Base-by-base conservation (phyloP, 495 filamentous ascomycete species). In the Penicillium bialowiezense region DNA sequence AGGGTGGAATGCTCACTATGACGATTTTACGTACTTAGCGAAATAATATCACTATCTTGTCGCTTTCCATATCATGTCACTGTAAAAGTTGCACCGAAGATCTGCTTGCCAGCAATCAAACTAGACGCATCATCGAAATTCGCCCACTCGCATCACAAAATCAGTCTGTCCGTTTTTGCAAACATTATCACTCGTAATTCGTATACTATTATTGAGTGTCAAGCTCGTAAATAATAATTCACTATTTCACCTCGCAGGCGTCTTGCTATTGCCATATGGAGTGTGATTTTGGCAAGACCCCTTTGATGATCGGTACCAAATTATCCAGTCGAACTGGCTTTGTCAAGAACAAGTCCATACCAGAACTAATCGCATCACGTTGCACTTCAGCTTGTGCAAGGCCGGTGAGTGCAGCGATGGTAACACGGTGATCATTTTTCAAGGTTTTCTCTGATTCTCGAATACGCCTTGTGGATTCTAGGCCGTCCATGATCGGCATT, bases 401-500 rank as follows among this genome's bases (percentile, higher is more conserved):
- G 15, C 67, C 69, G n/a, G 67, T 70, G 14, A 72, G 35, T 7
- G 65, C 65, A 36, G 63, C 62, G 29, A 70, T 69, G 15, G 50
- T 54, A 12, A 44, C 46, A 13, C 20, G 44, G 5, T 13, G 12
- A 5, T 56, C 34, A 7, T 7, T n/a, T n/a, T 35, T 12, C 1
- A 47, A 10, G 8, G 34, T 42, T 19, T 51, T 55, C 33, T 81
- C 77, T 19, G 72, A 66, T 17, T 64, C 62, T 2, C 79, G 64
- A 23, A 80, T 81, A 41, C 72, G 66, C 7, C 70, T 52, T 4
- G 75, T 77, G 3, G 73, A 67, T 50, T 79, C 77, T 18, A 79
- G 68, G 0, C 78, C 79, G 43, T 78, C 67, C 78, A 82, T 82
- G 39, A 79, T 56, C 1, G 81, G 80, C 81, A 85, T 85, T 35